phyloP scores from a whole-genome alignment of 2,329 filamentous ascomycete genomes.

The Fusarium sambucinum region DNA sequence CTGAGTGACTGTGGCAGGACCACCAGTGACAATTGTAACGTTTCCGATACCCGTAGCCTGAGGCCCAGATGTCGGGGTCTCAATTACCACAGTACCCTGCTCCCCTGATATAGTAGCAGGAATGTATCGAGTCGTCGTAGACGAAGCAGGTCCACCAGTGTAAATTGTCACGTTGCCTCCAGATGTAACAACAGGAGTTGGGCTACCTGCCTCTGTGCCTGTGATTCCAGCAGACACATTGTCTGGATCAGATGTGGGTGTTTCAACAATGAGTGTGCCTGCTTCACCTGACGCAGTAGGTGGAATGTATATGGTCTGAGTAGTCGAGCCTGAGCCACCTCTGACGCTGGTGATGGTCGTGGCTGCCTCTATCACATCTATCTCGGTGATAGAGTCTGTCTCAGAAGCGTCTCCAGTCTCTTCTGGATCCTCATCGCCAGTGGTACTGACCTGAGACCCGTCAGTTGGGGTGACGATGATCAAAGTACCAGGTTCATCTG shows the following conservation, averaged over 20 bases:
- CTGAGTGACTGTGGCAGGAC: slow-evolving; percentile 3
- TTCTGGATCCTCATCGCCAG: neutral
- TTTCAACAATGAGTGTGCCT: slow-evolving; percentile 13
- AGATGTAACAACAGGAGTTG: neutral
- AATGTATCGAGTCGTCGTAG: neutral
- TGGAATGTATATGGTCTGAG: slow-evolving; percentile 10
- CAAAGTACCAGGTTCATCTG: too few relatives aligned
- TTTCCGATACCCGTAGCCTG: slow-evolving; percentile 17
- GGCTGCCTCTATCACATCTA: neutral
- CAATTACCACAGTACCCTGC: slow-evolving; percentile 15
- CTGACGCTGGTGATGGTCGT: slow-evolving; percentile 9
- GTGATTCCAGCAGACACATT: neutral
- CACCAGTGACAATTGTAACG: slow-evolving; percentile 6
- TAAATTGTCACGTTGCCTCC: slow-evolving; percentile 18
- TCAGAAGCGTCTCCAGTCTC: neutral
- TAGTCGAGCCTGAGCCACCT: neutral
- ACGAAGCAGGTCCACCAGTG: slow-evolving; percentile 2
- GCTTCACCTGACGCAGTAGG: neutral
- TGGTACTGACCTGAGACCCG: neutral
- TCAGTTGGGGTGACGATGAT: neutral
- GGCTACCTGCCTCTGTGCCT: neutral
- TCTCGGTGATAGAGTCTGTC: neutral
- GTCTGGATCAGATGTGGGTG: neutral
- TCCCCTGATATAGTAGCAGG: slow-evolving; percentile 4
- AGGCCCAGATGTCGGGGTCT: slow-evolving; percentile 20